Evolutionary conservation across 2,329 filamentous ascomycete genomes (phyloP).

Genomic region (Rhinocladiella similis): DNA sequence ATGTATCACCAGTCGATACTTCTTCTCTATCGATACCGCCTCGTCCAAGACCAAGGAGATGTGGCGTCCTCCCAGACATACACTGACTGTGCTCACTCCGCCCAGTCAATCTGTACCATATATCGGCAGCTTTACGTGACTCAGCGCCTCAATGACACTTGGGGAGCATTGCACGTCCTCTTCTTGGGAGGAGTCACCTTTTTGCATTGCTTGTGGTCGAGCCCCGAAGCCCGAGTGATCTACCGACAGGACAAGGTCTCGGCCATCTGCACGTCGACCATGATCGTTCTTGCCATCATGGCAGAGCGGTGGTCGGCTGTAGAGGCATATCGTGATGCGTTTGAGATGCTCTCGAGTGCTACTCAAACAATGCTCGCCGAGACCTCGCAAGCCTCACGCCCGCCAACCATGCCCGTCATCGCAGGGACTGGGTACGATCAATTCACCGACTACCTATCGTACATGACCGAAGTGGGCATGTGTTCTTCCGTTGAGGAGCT

Average conservation of each 20-base stretch:
- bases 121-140: conserved; percentile 10
- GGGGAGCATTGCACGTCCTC: conserved; percentile 15
- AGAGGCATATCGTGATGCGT: conserved; percentile 14
- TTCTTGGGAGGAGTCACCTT: conserved; percentile 18
- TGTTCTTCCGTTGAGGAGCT: neutral
- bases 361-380: conserved; percentile 12
- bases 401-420: conserved; percentile 10
- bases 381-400: too few species aligned
- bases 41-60: conserved; percentile 5
- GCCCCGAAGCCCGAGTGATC: neutral
- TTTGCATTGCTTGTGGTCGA: conserved; percentile 17
- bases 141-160: conserved; percentile 10
- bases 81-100: conserved; percentile 9
- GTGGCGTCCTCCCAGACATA: neutral
- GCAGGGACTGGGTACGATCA: conserved; percentile 3
- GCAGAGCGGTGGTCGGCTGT: conserved; percentile 14
- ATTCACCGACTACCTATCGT: conserved; percentile 12
- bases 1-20: conserved; percentile 43
- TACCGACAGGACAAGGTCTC: conserved; percentile 6
- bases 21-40: conserved; percentile 36
- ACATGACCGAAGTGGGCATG: conserved; percentile 13
- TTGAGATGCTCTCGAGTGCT: conserved; percentile 10
- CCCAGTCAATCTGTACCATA: conserved; percentile 2
- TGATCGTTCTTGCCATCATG: conserved; percentile 15
- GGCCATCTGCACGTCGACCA: conserved; percentile 9